Conservation (phyloP, 2,329 filamentous ascomycete genomes). For the Leptographium galeiforme region DNA sequence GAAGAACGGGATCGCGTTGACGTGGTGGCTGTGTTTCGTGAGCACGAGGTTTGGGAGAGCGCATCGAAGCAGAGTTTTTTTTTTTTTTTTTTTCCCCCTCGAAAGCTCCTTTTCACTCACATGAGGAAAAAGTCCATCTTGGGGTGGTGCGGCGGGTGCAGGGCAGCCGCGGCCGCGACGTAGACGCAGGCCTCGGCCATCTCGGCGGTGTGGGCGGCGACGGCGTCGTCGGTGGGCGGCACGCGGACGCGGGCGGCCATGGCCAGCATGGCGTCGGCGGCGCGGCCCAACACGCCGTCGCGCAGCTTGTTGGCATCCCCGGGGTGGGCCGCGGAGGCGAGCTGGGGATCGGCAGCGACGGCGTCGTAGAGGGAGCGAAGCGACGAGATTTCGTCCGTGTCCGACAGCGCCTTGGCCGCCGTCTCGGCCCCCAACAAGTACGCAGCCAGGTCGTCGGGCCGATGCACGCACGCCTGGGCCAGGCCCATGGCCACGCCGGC, state of each 20-base stretch:
- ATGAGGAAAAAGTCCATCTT: slow-evolving; percentile 73
- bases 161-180: slow-evolving; percentile 39
- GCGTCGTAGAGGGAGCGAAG: slow-evolving; percentile 50
- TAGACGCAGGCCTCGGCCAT: slow-evolving; percentile 55
- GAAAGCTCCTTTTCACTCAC: slow-evolving; percentile 22
- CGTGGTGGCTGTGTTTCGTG: slow-evolving; percentile 49
- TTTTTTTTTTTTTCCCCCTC: too few relatives aligned
- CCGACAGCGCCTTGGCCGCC: neutral
- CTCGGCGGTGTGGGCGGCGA: slow-evolving; percentile 40
- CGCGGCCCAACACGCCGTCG: slow-evolving; percentile 54
- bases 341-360: slow-evolving; percentile 39
- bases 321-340: slow-evolving; percentile 38
- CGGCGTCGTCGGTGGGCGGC: slow-evolving; percentile 39
- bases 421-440: neutral
- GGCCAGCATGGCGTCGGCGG: slow-evolving; percentile 47
- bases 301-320: slow-evolving; percentile 49
- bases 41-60: neutral
- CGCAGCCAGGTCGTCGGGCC: slow-evolving; percentile 8
- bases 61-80: too few relatives aligned
- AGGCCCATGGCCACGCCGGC: slow-evolving; percentile 70
- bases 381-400: slow-evolving; percentile 25
- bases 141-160: slow-evolving; percentile 47
- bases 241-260: slow-evolving; percentile 47
- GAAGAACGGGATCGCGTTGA: slow-evolving; percentile 64
- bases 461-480: slow-evolving; percentile 62